A percentile compares a stretch with the other conserved stretches of the same genome.
Evolutionary conservation across 2,329 filamentous ascomycete species (phyloP).

Genomic region (Cordyceps pruinosa): DNA sequence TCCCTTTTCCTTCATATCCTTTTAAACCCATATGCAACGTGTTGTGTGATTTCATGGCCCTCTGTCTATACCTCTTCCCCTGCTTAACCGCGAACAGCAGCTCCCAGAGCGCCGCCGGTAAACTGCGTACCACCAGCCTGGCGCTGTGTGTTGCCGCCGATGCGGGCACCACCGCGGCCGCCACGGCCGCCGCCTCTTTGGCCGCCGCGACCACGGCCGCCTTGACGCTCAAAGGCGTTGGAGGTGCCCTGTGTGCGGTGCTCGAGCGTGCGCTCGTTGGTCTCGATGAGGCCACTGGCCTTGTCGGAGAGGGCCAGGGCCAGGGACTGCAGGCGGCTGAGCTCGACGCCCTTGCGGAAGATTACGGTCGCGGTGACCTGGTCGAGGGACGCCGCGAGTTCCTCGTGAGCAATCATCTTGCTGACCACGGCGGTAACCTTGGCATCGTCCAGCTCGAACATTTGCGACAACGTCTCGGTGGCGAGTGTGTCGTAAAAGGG

Average conservation of each 20-base stretch:
- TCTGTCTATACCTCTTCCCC: neutral
- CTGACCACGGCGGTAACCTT: constrained; percentile 94
- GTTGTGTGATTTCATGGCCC: constrained; percentile 1
- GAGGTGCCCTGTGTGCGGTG: constrained; percentile 93
- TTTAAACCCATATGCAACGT: constrained; percentile 11
- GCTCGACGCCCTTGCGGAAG: constrained; percentile 98
- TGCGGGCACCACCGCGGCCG: constrained; percentile 54
- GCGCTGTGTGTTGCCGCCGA: constrained; percentile 53
- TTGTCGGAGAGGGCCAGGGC: constrained; percentile 93
- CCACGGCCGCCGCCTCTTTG: constrained; percentile 54
- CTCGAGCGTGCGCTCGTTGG: constrained; percentile 94
- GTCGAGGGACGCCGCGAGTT: constrained; percentile 90
- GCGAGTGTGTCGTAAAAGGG: constrained; percentile 98
- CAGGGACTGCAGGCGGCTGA: constrained; percentile 90
- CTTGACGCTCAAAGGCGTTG: constrained; percentile 91
- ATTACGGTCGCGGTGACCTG: constrained; percentile 96
- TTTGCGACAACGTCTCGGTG: constrained; percentile 73
- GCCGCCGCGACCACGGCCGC: constrained; percentile 66
- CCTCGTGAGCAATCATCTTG: constrained; percentile 99
- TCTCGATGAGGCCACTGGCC: constrained; percentile 90
- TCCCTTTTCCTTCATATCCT: constrained; percentile 1
- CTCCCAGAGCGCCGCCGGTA: constrained; percentile 72
- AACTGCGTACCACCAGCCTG: constrained; percentile 71
- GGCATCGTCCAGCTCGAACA: constrained; percentile 89
- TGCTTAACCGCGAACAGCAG: constrained; percentile 52